Evolutionary conservation across 2,329 filamentous ascomycete species (phyloP), one percentile per base, ranked within the genome.

Genomic region (Penicillium sp.): DNA sequence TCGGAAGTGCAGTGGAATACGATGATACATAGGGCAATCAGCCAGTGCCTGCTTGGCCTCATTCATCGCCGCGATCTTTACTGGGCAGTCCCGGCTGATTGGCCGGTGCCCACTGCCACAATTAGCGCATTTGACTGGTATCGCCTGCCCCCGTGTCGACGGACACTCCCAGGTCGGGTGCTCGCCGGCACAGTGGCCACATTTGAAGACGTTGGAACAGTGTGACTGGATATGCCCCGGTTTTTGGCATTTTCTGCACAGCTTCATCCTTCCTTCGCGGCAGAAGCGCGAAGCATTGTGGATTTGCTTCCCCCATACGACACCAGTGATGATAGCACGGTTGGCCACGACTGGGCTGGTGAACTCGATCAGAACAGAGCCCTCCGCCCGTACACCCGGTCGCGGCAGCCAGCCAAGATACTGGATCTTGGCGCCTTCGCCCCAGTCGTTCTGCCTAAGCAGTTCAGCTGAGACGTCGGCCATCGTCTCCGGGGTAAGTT

Each of bases 401-500:
- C 18, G 36, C 25, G 11, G n/a, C 30, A 33, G 30, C 30, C 30
- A 33, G 30, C 30, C 30, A n/a, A 48, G 18, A 42, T 50, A 50
- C 20, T 44, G 42, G n/a, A 44, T 45, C 48, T 30, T 41, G 14
- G 16, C 22, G 14, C 20, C 38, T 42, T 48, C 46, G 30, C 48
- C 49, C 44, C 44, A 46, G 44, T 46, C 22, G 39, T 51, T 51
- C 39, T 51, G 40, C 22, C 30, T 14, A 18, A 43, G 44, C 39
- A 51, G 44, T 27, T 51, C 38, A 8, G 49, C 38, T 43, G 38
- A 28, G 28, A 47, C 30, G 44, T 51, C 39, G 44, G 49, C 22
- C 44, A 51, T 51, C 49, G 39, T 51, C 38, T 51, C 49, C 44
- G 28, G 44, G 24, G 28, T 47, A 22, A 51, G n/a, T 16, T 47